Conservation (phyloP, 176 grass and related monocot genomes). For the Thinopyrum elongatum region DNA sequence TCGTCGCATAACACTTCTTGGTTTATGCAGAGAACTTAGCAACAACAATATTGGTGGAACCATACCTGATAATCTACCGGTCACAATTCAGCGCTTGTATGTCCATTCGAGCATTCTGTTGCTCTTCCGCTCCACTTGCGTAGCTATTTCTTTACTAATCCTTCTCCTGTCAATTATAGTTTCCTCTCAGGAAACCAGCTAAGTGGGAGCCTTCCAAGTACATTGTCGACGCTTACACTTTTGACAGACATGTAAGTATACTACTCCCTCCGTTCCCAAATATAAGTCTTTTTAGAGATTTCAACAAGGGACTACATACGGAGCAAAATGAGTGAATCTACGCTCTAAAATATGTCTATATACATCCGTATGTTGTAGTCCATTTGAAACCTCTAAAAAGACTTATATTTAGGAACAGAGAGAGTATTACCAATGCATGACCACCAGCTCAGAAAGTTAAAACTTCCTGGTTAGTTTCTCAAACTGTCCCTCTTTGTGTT, state of each 20-base stretch:
- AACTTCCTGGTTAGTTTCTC: slow-evolving; percentile 25
- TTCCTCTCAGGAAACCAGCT: slow-evolving; percentile 92
- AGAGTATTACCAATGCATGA: slow-evolving; percentile 9
- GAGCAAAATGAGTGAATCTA: too few relatives aligned
- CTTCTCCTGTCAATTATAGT: slow-evolving; percentile 45
- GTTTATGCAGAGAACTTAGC: slow-evolving; percentile 77
- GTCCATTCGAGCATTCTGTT: slow-evolving; percentile 12
- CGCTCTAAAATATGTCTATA: too few relatives aligned
- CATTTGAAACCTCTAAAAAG: too few relatives aligned
- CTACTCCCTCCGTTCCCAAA: too few relatives aligned
- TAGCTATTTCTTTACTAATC: slow-evolving; percentile 9
- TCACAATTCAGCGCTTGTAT: slow-evolving; percentile 83
- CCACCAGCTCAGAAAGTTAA: not conserved
- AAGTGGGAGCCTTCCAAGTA: slow-evolving; percentile 71
- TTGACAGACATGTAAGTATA: slow-evolving; percentile 75
- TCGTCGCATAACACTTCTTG: slow-evolving; percentile 22
- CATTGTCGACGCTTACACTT: slow-evolving; percentile 70
- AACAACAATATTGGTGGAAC: slow-evolving; percentile 95
- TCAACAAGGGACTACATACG: too few relatives aligned
- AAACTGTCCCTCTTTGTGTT: slow-evolving; percentile 8
- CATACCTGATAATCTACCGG: slow-evolving; percentile 80
- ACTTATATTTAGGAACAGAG: too few relatives aligned
- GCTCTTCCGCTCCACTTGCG: not conserved
- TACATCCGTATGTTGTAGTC: too few relatives aligned
- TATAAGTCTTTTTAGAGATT: too few relatives aligned